Evolutionary conservation across 129 eudicot genomes (phyloP).

Genomic region (Lonicera japonica): DNA sequence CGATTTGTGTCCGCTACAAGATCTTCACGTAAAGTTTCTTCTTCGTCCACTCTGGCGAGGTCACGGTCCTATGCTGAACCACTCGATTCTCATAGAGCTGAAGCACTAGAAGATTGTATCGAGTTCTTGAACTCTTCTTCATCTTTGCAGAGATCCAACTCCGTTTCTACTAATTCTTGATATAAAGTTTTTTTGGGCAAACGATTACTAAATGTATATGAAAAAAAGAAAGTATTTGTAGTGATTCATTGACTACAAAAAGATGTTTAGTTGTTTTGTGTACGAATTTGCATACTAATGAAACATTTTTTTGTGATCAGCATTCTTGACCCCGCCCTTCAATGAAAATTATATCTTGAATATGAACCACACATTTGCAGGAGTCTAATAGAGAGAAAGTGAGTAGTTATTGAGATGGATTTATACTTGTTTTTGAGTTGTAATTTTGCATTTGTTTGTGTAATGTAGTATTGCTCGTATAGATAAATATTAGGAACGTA

Average conservation of each 20-base stretch:
- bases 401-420: too few relatives aligned
- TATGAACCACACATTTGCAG: too few relatives aligned
- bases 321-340: too few relatives aligned
- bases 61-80: constrained; percentile 14
- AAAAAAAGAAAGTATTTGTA: not conserved
- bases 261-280: not conserved
- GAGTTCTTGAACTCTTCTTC: constrained; percentile 28
- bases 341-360: too few relatives aligned
- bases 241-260: not conserved
- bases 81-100: constrained; percentile 20
- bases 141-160: constrained; percentile 13
- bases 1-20: not conserved
- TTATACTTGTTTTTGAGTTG: too few relatives aligned
- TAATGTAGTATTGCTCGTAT: too few relatives aligned
- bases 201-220: not conserved
- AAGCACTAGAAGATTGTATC: constrained; percentile 20
- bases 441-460: too few relatives aligned
- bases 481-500: too few relatives aligned
- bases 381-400: too few relatives aligned
- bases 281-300: not conserved
- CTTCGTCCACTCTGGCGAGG: constrained; percentile 13
- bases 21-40: constrained; percentile 14
- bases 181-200: not conserved
- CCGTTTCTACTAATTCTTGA: constrained; percentile 4
- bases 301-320: too few relatives aligned